A percentile compares a stretch with the other conserved stretches of the same genome.
Conservation (phyloP, 83 land plant genomes). For the Picea abies region DNA sequence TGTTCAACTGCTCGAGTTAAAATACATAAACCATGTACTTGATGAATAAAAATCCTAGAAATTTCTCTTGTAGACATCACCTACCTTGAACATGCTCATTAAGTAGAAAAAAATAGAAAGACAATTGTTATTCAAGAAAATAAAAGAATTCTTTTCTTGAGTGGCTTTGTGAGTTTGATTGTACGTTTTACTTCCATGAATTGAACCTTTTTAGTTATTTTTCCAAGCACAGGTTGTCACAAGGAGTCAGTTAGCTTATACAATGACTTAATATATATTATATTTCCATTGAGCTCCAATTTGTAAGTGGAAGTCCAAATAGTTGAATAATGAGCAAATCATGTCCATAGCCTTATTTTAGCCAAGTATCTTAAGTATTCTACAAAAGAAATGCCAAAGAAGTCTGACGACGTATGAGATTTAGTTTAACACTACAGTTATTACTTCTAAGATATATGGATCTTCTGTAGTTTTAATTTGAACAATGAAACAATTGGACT, state of each 20-base stretch:
- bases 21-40: not conserved
- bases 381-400: not conserved
- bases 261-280: not conserved
- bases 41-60: not conserved
- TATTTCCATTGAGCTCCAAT: not conserved
- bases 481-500: no score
- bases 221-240: no score
- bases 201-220: no score
- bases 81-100: not conserved
- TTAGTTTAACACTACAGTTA: not conserved
- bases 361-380: not conserved
- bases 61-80: not conserved
- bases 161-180: not conserved
- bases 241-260: not conserved
- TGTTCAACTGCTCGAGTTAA: no score
- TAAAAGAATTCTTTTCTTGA: not conserved
- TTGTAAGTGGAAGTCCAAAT: not conserved
- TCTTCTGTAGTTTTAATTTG: not conserved
- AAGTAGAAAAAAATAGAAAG: not conserved
- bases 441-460: not conserved
- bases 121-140: no score
- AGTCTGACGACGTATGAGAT: constrained; percentile 2
- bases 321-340: not conserved
- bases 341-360: not conserved
- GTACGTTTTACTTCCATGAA: not conserved